Conservation (phyloP, 2,329 filamentous ascomycete species). For the Ophiosphaerella korrae region DNA sequence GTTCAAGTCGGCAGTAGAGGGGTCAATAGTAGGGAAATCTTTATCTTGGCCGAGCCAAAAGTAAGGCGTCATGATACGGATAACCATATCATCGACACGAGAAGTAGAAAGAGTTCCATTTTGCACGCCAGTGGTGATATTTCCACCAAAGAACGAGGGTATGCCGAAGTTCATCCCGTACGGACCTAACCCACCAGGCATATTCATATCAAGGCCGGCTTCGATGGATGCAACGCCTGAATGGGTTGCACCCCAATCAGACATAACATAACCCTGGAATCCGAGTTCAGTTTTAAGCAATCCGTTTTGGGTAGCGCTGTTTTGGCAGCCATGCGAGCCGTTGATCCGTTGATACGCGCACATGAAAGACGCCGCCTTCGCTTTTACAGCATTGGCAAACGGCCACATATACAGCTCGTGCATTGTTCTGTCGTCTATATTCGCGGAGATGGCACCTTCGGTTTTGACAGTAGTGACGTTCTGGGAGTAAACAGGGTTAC, state of each 20-base stretch:
- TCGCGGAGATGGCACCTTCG: constrained; percentile 63
- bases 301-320: constrained; percentile 53
- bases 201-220: constrained; percentile 57
- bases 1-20: constrained; percentile 35
- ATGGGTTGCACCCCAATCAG: constrained; percentile 54
- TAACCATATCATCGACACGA: constrained; percentile 55
- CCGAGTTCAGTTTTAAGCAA: constrained; percentile 59
- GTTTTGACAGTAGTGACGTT: constrained; percentile 57
- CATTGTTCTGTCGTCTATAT: constrained; percentile 68
- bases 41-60: constrained; percentile 51
- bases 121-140: constrained; percentile 45
- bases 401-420: constrained; percentile 72
- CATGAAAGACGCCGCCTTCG: constrained; percentile 66
- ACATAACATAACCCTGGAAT: constrained; percentile 54
- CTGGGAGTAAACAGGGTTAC: constrained; percentile 56
- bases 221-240: constrained; percentile 50
- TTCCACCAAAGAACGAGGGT: constrained; percentile 52
- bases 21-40: constrained; percentile 47
- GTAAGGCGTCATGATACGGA: constrained; percentile 54
- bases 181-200: constrained; percentile 41
- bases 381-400: constrained; percentile 65
- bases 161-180: constrained; percentile 37
- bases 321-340: constrained; percentile 44
- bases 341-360: constrained; percentile 55
- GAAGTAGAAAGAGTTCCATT: constrained; percentile 49